Evolutionary conservation across 441 rosid species (phyloP).

Genomic region (Mallotus japonicus): DNA sequence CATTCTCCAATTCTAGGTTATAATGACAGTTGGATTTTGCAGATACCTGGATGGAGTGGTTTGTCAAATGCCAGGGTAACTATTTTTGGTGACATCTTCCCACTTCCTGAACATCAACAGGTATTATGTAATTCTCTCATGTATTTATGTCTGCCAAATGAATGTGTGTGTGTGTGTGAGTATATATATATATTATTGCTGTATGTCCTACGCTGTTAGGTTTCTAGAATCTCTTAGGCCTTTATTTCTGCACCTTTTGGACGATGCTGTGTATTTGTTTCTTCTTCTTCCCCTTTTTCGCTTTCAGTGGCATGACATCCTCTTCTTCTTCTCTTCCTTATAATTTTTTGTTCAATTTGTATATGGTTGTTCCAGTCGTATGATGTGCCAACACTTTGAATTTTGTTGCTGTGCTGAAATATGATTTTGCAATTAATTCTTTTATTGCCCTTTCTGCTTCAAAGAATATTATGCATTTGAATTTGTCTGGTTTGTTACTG

Average conservation of each 20-base stretch:
- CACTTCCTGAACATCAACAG: constrained; percentile 86
- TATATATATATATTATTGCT: not conserved
- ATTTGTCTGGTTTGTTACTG: constrained; percentile 27
- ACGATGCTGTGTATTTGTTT: not conserved
- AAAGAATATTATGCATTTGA: constrained; percentile 1
- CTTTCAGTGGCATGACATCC: no score
- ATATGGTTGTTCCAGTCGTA: not conserved
- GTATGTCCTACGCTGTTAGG: not conserved
- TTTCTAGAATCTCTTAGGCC: not conserved
- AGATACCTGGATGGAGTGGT: constrained; percentile 99
- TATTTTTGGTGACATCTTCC: constrained; percentile 89
- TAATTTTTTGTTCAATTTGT: not conserved
- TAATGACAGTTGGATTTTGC: constrained; percentile 29
- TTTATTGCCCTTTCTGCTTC: not conserved
- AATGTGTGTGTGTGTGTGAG: no score
- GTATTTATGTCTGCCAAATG: not conserved
- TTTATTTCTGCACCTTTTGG: not conserved
- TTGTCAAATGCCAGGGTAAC: constrained; percentile 98
- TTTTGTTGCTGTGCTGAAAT: constrained; percentile 5
- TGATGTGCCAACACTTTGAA: not conserved
- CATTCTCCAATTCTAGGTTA: constrained; percentile 28
- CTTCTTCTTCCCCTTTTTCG: not conserved
- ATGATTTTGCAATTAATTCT: not conserved
- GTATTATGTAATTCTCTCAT: constrained; percentile 31
- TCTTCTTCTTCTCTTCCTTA: not conserved